Conservation (phyloP, 345 rosid species). For the Populus davidiana region DNA sequence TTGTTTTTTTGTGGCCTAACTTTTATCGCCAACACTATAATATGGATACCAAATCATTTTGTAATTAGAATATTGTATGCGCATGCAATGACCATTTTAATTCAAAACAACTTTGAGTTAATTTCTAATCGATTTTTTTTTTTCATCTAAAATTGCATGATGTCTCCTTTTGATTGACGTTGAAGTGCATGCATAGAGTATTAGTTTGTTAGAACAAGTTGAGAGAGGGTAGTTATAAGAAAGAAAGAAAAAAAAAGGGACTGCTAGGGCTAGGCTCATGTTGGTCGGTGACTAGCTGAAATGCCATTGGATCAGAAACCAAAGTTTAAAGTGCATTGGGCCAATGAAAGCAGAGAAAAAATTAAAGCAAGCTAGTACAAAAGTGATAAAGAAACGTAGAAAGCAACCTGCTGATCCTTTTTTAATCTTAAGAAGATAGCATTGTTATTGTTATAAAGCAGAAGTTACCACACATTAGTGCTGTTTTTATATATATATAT, state of each 20-base stretch:
- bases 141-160: no score
- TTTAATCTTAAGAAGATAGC: background rate
- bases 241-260: no score
- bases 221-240: background rate
- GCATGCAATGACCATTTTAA: no score
- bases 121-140: no score
- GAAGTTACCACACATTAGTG: no score
- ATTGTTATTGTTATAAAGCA: background rate
- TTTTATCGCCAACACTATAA: no score
- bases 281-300: constrained; percentile 12
- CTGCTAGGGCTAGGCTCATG: background rate
- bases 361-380: background rate
- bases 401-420: background rate
- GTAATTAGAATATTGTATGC: no score
- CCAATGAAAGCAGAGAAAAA: background rate
- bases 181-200: background rate
- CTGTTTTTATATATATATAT: no score
- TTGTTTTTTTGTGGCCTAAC: no score
- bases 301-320: background rate
- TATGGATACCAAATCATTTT: no score
- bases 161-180: background rate
- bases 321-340: background rate
- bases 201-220: background rate
- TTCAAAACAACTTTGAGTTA: no score
- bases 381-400: background rate